Evolutionary conservation across 106 monocot genomes (phyloP).

Genomic region (Chionographis japonica): DNA sequence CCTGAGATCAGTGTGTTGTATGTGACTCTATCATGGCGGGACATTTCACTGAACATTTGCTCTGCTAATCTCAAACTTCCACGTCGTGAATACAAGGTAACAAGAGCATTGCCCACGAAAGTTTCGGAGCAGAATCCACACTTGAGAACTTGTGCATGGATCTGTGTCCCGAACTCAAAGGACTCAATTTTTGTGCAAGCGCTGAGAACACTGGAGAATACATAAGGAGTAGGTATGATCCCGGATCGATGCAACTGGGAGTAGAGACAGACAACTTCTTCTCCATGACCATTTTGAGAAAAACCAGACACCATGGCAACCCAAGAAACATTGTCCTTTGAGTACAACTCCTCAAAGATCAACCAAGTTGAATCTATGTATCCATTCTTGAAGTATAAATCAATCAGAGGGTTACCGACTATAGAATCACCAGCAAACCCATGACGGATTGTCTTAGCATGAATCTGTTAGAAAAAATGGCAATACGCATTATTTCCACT

Average conservation of each 20-base stretch:
- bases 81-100: conserved; percentile 53
- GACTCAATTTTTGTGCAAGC: conserved; percentile 53
- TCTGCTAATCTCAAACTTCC: conserved; percentile 36
- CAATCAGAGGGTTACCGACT: conserved; percentile 74
- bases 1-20: conserved; percentile 79
- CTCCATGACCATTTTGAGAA: conserved; percentile 59
- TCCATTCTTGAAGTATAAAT: conserved; percentile 61
- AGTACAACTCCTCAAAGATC: conserved; percentile 52
- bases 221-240: conserved; percentile 67
- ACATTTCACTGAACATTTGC: conserved; percentile 51
- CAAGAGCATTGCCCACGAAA: conserved; percentile 72
- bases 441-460: conserved; percentile 37
- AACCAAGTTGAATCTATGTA: conserved; percentile 29
- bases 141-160: conserved; percentile 62
- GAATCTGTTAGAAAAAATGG: conserved; percentile 50
- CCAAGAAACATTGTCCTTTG: conserved; percentile 58
- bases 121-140: conserved; percentile 59
- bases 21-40: conserved; percentile 46
- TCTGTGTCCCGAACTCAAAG: conserved; percentile 40
- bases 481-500: conserved; percentile 15
- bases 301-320: conserved; percentile 82
- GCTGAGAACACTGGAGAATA: conserved; percentile 67
- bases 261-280: conserved; percentile 57
- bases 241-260: conserved; percentile 35
- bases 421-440: conserved; percentile 30